Evolutionary conservation across 2,329 filamentous ascomycete species (phyloP), one percentile per base, ranked within the genome.

Genomic region (Rutstroemia sp.): DNA sequence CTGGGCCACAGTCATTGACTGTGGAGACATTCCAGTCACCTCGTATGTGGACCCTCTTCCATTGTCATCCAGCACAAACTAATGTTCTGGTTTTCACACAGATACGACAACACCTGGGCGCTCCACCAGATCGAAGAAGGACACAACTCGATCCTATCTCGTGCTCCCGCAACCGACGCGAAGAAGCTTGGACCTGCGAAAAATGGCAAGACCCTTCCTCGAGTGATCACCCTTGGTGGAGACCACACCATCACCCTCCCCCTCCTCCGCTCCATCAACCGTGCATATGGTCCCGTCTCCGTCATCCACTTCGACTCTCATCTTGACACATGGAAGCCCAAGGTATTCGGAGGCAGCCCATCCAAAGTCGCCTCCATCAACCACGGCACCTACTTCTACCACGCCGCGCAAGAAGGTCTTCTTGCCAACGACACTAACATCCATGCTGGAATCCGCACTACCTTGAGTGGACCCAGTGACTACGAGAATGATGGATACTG

Each of bases 331-430:
- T 88, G 88, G 88, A 83, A 81, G 57, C 90, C 89, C 45, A 92
- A 92, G 69, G 89, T 94, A 25, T 95, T 95, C 64, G 89, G 90
- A 53, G 89, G 89, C 30, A 84, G 87, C 0, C 89, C 89, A 0
- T 87, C 82, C 27, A 80, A 91, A 59, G 81, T 84, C 40, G 89
- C 89, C 19, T 79, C 79, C 61, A 85, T 95, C 73, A 95, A 94
- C 73, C 88, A 94, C 73, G 89, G 89, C 44, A 94, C 89, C 1
- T 94, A 94, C 75, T 95, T 95, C 73, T 94, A 86, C 73, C 88
- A 92, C 69, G 89, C 89, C 0, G 74, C 86, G 0, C 81, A 84
- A 72, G 88, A 94, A 69, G 89, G 89, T 2, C 76, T 94, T 16
- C 76, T 95, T 19, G 78, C 78, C 60, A 95, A 94, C 68, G 87